phyloP scores from a whole-genome alignment of 495 filamentous ascomycete genomes.

The Penicillium cataractarum region DNA sequence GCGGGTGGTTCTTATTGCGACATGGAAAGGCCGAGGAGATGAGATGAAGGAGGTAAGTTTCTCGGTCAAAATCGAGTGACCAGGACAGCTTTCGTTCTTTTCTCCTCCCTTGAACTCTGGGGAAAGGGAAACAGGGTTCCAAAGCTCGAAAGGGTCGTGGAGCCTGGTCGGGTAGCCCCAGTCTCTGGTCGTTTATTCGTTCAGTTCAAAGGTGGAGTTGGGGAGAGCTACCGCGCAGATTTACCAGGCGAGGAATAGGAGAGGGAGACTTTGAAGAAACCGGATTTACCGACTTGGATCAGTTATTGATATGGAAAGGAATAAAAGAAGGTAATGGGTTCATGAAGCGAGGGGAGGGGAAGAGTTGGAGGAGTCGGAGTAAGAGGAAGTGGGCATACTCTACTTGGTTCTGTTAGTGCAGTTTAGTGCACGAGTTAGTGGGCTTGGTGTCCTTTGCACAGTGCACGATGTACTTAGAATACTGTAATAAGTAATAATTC shows the following conservation, averaged over 20 bases:
- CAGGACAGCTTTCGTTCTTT: not conserved
- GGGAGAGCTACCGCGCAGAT: not conserved
- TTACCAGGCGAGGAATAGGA: not conserved
- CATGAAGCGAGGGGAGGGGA: constrained; percentile 21
- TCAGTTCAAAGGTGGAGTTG: constrained; percentile 1
- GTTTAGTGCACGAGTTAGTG: not conserved
- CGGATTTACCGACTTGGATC: not conserved
- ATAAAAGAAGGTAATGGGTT: constrained; percentile 2
- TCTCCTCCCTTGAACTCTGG: not conserved
- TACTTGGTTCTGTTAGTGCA: not conserved
- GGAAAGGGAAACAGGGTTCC: constrained; percentile 7
- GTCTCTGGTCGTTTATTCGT: not conserved
- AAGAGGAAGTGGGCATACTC: not conserved
- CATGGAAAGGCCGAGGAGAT: not conserved
- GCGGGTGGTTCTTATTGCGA: not conserved
- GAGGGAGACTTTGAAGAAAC: not conserved
- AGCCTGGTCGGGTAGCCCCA: constrained; percentile 22
- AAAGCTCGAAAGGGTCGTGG: constrained; percentile 11
- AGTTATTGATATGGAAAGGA: not conserved
- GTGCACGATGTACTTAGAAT: too few relatives aligned
- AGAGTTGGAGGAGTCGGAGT: not conserved
- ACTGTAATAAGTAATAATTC: too few relatives aligned
- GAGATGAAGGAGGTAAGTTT: not conserved
- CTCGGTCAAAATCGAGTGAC: not conserved
- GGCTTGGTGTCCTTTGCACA: too few relatives aligned